Percentiles rank a stretch among this genome's conserved stretches.
These are phyloP conservation scores for Suhomyces yuchorum DNA, from an alignment of 1,139 yeast genomes.

Conservation along the genomic window DNA sequence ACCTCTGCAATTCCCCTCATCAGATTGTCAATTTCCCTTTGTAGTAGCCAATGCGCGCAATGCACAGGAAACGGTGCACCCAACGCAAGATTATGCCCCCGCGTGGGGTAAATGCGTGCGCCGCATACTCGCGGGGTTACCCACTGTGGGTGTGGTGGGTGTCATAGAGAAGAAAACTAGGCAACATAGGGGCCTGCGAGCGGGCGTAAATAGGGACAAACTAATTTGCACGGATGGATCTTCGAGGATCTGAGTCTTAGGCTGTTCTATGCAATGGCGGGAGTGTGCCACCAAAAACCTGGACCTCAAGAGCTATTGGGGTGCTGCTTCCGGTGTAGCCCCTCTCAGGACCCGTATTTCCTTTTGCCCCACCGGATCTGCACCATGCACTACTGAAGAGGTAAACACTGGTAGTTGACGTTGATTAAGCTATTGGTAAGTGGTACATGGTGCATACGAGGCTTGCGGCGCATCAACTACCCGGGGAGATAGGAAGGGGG, in stretches of 20 bases:
- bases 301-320: too few species aligned
- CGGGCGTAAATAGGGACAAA: too few species aligned
- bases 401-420: neutral
- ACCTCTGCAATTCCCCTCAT: slow-evolving; percentile 12
- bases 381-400: neutral
- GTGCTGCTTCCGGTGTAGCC: neutral
- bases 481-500: neutral
- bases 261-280: too few species aligned
- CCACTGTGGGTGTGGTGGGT: neutral
- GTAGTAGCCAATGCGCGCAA: slow-evolving; percentile 7
- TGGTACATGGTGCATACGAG: neutral
- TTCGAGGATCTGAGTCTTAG: too few species aligned
- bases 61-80: slow-evolving; percentile 7
- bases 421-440: neutral
- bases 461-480: neutral
- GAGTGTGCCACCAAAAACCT: too few species aligned
- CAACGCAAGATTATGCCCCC: slow-evolving; percentile 11
- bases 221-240: neutral
- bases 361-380: slow-evolving; percentile 4
- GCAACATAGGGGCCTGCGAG: neutral
- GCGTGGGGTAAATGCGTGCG: slow-evolving; percentile 11
- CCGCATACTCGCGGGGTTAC: slow-evolving; percentile 12
- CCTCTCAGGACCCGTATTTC: neutral
- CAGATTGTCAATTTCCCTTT: slow-evolving; percentile 8
- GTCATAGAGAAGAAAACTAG: neutral